Evolutionary conservation across 768 basidiomycete genomes (phyloP).

Genomic region (Daedaleopsis nitida): DNA sequence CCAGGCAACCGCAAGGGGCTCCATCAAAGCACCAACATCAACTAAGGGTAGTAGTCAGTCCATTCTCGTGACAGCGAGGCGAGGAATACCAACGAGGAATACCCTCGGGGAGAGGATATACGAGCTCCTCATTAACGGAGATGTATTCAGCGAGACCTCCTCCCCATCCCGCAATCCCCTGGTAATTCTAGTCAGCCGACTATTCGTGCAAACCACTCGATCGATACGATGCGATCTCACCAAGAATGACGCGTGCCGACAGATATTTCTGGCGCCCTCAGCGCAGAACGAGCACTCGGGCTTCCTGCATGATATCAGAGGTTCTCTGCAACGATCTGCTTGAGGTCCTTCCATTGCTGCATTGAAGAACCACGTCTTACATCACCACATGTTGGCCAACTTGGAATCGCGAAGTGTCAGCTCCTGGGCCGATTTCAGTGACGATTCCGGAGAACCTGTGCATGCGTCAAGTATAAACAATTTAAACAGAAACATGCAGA

Average conservation of each 20-base stretch:
- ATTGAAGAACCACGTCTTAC: conserved; percentile 4
- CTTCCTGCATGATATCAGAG: conserved; percentile 43
- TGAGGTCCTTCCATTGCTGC: background rate
- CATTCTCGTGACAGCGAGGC: background rate
- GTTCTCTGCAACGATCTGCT: conserved; percentile 37
- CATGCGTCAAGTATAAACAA: background rate
- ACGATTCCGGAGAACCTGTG: conserved; percentile 26
- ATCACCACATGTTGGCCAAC: conserved; percentile 25
- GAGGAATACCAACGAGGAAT: conserved; percentile 36
- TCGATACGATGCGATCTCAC: conserved; percentile 25
- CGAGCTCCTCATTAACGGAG: conserved; percentile 33
- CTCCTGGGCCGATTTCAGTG: conserved; percentile 20
- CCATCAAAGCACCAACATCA: conserved; percentile 48
- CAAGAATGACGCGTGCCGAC: conserved; percentile 36
- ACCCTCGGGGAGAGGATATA: conserved; percentile 41
- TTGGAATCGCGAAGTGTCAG: conserved; percentile 10
- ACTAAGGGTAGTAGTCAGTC: conserved; percentile 30
- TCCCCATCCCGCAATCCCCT: conserved; percentile 41
- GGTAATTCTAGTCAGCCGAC: background rate
- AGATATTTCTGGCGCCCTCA: conserved; percentile 37
- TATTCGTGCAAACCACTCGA: too few species aligned
- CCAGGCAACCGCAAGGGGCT: conserved; percentile 50
- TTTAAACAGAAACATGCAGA: background rate
- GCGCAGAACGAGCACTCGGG: conserved; percentile 37
- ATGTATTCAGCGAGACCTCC: conserved; percentile 50